A percentile compares a stretch with the other conserved stretches of the same genome.
These are phyloP conservation scores for Leucocoprinus leucothites DNA, from an alignment of 768 basidiomycete species.

Conservation along the genomic window DNA sequence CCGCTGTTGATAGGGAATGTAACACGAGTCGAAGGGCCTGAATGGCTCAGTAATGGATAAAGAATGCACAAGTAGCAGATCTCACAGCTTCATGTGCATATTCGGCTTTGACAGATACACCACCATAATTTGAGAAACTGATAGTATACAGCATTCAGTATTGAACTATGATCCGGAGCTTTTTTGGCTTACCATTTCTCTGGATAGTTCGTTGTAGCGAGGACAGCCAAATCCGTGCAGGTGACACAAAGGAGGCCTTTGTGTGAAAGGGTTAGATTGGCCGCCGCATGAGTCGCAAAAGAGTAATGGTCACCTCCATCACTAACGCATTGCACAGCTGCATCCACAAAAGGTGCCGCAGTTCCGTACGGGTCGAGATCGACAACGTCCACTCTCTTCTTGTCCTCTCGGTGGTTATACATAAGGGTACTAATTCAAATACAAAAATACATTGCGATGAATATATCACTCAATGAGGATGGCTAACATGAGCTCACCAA, in stretches of 20 bases:
- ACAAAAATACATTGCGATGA: background rate
- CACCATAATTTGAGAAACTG: conserved; percentile 95
- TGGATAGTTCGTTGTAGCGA: conserved; percentile 91
- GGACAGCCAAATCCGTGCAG: conserved; percentile 92
- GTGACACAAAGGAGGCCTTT: conserved; percentile 90
- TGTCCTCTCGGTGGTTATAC: conserved; percentile 81
- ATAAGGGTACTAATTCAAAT: conserved; percentile 43
- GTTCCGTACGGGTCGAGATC: conserved; percentile 98
- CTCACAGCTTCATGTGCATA: conserved; percentile 92
- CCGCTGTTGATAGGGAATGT: conserved; percentile 79
- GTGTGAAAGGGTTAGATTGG: background rate
- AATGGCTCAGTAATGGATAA: background rate
- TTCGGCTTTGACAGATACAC: conserved; percentile 85
- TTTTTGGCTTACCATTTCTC: conserved; percentile 80
- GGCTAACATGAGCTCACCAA: conserved; percentile 50
- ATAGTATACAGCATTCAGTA: background rate
- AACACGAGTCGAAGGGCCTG: conserved; percentile 92
- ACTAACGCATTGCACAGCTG: conserved; percentile 82
- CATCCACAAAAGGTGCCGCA: conserved; percentile 95
- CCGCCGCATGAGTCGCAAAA: conserved; percentile 15
- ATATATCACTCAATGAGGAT: background rate
- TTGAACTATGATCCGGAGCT: background rate
- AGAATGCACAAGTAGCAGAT: conserved; percentile 12
- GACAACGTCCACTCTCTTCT: conserved; percentile 83
- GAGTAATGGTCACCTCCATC: conserved; percentile 67